These are phyloP conservation scores for Phanerochaete carnosa DNA, from an alignment of 768 basidiomycete genomes.

Conservation along the genomic window DNA sequence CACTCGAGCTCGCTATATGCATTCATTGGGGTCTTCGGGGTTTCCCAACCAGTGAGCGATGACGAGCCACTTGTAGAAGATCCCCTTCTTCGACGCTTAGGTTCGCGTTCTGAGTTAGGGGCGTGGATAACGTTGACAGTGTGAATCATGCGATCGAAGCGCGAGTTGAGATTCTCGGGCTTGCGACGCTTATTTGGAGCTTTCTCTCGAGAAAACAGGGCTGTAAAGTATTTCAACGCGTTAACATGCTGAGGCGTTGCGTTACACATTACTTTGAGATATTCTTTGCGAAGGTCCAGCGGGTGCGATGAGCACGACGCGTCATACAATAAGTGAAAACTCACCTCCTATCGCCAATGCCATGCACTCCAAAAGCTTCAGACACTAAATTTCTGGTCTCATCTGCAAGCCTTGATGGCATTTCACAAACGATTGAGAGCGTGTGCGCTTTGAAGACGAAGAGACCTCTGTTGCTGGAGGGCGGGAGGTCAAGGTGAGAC, in stretches of 20 bases:
- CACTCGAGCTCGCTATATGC: constrained; percentile 33
- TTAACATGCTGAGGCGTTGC: too few relatives aligned
- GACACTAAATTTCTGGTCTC: neutral
- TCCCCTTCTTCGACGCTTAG: constrained; percentile 27
- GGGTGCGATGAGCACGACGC: neutral
- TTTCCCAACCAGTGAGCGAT: constrained; percentile 38
- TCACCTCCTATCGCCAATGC: neutral
- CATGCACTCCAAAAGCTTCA: neutral
- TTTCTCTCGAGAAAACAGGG: neutral
- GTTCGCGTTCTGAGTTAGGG: constrained; percentile 4
- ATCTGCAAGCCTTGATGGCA: constrained; percentile 1
- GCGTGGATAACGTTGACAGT: constrained; percentile 43
- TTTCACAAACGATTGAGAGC: too few relatives aligned
- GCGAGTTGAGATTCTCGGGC: constrained; percentile 48
- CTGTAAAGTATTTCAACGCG: neutral
- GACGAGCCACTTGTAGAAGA: constrained; percentile 42
- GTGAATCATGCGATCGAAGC: constrained; percentile 67
- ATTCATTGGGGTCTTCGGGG: constrained; percentile 40
- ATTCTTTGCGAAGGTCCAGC: neutral
- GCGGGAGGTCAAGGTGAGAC: too few relatives aligned
- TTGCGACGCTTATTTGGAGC: constrained; percentile 44
- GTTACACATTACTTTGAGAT: neutral
- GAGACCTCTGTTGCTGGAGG: too few relatives aligned
- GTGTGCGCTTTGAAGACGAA: too few relatives aligned
- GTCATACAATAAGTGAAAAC: neutral